Conservation (phyloP, 345 rosid species). For the Theobroma cacao region DNA sequence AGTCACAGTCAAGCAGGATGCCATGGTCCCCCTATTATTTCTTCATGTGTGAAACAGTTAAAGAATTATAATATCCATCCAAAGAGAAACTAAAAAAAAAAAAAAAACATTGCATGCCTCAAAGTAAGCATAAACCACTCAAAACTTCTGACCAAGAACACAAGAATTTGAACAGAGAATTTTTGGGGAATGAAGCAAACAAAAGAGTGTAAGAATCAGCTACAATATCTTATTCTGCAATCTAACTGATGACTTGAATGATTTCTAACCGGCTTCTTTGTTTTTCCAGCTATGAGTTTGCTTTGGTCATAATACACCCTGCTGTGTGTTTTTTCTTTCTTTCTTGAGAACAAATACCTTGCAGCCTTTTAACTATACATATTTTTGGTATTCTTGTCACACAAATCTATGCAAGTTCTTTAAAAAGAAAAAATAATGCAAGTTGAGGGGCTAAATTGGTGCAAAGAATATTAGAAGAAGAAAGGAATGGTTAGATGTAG, state of each 20-base stretch:
- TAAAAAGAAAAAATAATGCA: neutral
- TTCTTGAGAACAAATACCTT: no score
- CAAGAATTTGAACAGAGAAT: neutral
- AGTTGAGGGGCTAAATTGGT: neutral
- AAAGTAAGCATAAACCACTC: neutral
- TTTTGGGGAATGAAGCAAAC: neutral
- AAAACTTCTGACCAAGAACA: neutral
- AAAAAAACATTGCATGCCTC: neutral
- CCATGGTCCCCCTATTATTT: neutral
- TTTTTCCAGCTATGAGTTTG: neutral
- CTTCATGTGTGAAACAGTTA: neutral
- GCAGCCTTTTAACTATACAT: neutral
- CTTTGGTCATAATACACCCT: neutral
- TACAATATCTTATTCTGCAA: neutral
- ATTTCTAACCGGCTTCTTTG: neutral
- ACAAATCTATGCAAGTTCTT: neutral
- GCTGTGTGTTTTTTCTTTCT: neutral
- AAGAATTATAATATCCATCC: neutral
- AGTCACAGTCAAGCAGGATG: neutral
- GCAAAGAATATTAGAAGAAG: neutral
- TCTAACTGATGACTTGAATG: neutral
- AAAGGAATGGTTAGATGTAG: neutral
- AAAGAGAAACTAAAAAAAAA: neutral
- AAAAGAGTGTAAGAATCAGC: neutral
- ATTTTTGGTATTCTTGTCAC: neutral